Evolutionary conservation across 306 rosid genomes (phyloP).

Genomic region (Glycine latifolia): DNA sequence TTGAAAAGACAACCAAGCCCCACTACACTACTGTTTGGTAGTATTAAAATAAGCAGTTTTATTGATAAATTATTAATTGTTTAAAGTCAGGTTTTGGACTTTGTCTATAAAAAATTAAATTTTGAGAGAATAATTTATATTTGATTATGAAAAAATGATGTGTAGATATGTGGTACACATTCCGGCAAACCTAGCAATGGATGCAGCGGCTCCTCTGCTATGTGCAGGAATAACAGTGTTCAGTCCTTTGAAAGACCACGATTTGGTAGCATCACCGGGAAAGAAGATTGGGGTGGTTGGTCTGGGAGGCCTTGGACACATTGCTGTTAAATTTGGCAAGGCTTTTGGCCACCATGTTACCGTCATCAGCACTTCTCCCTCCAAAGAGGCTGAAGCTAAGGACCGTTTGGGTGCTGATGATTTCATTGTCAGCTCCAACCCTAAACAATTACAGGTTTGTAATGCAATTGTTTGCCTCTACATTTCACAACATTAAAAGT

Average conservation of each 20-base stretch:
- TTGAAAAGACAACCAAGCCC: too few relatives aligned
- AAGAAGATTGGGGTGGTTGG: slow-evolving; percentile 76
- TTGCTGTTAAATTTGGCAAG: slow-evolving; percentile 79
- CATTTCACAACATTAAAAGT: too few relatives aligned
- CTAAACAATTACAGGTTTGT: slow-evolving; percentile 49
- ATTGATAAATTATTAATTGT: too few relatives aligned
- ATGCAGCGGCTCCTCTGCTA: slow-evolving; percentile 73
- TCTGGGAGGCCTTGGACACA: slow-evolving; percentile 78
- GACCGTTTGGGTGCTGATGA: slow-evolving; percentile 69
- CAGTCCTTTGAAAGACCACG: slow-evolving; percentile 66
- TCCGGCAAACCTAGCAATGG: slow-evolving; percentile 67
- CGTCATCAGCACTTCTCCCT: slow-evolving; percentile 76
- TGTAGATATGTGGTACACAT: slow-evolving; percentile 74
- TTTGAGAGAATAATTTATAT: too few relatives aligned
- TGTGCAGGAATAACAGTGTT: slow-evolving; percentile 82
- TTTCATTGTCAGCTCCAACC: slow-evolving; percentile 64
- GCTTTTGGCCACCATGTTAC: slow-evolving; percentile 85
- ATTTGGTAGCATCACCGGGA: slow-evolving; percentile 47
- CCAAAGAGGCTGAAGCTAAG: slow-evolving; percentile 71
- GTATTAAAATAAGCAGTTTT: too few relatives aligned
- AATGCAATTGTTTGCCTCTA: too few relatives aligned
- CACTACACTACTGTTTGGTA: too few relatives aligned
- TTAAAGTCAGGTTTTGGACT: too few relatives aligned
- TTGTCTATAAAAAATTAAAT: background rate
- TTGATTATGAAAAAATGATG: background rate